These are phyloP conservation scores for Chiua sp. DNA, from an alignment of 1,284 basidiomycete genomes.

Conservation along the genomic window DNA sequence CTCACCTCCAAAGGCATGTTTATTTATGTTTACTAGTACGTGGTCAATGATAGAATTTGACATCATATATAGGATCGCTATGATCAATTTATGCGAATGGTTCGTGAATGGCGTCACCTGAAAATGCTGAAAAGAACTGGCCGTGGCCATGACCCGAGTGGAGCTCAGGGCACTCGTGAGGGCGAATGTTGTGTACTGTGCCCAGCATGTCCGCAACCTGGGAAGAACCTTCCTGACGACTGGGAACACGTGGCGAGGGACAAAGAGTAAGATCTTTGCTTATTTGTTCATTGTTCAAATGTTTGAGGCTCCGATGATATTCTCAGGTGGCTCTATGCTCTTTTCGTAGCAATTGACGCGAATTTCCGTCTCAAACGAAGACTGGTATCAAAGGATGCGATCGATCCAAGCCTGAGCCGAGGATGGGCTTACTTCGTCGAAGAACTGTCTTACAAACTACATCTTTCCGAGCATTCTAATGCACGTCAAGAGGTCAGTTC, in stretches of 20 bases:
- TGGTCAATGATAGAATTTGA: too few relatives aligned
- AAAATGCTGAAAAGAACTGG: constrained; percentile 21
- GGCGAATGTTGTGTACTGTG: constrained; percentile 26
- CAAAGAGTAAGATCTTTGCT: not conserved
- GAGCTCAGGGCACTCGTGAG: not conserved
- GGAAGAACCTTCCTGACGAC: constrained; percentile 17
- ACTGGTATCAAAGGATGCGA: not conserved
- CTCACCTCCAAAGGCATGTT: not conserved
- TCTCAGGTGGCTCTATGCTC: constrained; percentile 4
- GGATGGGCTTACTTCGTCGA: constrained; percentile 15
- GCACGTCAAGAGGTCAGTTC: constrained; percentile 5
- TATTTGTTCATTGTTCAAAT: not conserved
- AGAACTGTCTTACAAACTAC: constrained; percentile 1
- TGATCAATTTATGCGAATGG: constrained; percentile 4
- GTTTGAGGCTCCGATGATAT: too few relatives aligned
- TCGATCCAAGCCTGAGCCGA: constrained; percentile 1
- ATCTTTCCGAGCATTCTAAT: not conserved
- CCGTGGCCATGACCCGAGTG: not conserved
- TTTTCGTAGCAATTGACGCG: not conserved
- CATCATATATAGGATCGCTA: not conserved
- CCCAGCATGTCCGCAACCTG: constrained; percentile 37
- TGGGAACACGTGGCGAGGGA: not conserved
- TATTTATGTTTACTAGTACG: too few relatives aligned
- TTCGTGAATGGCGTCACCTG: constrained; percentile 4
- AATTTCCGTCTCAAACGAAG: constrained; percentile 10